Base-by-base conservation (phyloP, 2,329 filamentous ascomycete genomes). In the Sporothrix protearum region DNA sequence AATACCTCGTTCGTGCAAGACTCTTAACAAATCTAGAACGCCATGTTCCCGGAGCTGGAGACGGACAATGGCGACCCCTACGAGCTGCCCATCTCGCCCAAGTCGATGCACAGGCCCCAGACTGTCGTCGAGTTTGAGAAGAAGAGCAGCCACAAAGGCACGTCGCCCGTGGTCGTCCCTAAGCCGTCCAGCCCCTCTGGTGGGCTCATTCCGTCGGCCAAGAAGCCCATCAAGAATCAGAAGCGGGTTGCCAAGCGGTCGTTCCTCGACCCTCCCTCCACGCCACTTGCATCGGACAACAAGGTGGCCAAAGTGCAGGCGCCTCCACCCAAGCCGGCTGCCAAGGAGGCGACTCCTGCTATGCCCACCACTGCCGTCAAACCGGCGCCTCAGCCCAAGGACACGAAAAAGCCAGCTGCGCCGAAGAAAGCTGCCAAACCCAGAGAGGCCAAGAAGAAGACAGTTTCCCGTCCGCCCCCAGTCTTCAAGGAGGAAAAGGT, bases 201-300 rank as follows among this genome's bases (percentile, higher is more conserved):
- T 2, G 22, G 10, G 0, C 39, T 45, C 12, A 61, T 59, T n/a
- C 9, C 53, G 3, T 69, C 71, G 5, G 14, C 57, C 47, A 71
- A 67, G 10, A 71, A 68, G 45, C 61, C 14, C 1, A 7, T 25
- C 22, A 73, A 71, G 51, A 47, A 45, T 4, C 72, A 71, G 22
- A 73, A 73, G 39, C 28, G 67, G 7, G 59, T 73, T 3, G 72
- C 72, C 10, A 73, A 73, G 63, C 67, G 70, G 39, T 73, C 72
- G 14, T 71, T 73, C 25, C 67, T 73, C 16, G 72, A 73, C 36
- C 49, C 28, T 5, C 70, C 68, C 0, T 55, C 59, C 33, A 53
- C 49, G 1, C 59, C 59, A 0, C 57, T 66, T n/a, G 19, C 28
- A 5, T 64, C 36, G 2, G 69, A 70, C 5, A 42, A 45, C 19